Evolutionary conservation across 768 basidiomycete genomes (phyloP).

Genomic region (Macrolepiota dolichaula): DNA sequence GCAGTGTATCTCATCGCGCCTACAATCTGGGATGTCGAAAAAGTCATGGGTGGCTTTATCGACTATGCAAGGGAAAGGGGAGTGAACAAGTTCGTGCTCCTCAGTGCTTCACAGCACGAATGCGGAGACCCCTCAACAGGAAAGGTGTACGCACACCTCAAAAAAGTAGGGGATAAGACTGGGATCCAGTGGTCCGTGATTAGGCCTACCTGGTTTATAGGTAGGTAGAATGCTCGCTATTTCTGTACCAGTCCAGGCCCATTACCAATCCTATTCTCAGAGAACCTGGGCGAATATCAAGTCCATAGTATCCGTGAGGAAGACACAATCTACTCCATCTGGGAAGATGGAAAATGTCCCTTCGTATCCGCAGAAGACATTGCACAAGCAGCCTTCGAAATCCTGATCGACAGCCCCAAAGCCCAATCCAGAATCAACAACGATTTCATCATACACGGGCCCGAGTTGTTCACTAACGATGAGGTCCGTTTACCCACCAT

Average conservation of each 20-base stretch:
- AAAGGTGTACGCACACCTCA: conserved; percentile 31
- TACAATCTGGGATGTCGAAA: not conserved
- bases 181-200: conserved; percentile 31
- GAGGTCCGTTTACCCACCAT: conserved; percentile 20
- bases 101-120: conserved; percentile 20
- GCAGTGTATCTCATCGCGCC: conserved; percentile 30
- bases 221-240: conserved; percentile 21
- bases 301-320: conserved; percentile 19
- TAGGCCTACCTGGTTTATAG: conserved; percentile 36
- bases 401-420: conserved; percentile 16
- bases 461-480: conserved; percentile 26
- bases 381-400: conserved; percentile 27
- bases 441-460: conserved; percentile 33
- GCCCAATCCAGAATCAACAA: conserved; percentile 19
- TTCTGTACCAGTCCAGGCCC: too few relatives aligned
- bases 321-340: conserved; percentile 22
- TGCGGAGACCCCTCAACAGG: conserved; percentile 16
- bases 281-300: conserved; percentile 25
- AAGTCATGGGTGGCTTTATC: conserved; percentile 22
- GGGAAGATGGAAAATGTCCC: conserved; percentile 24
- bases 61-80: conserved; percentile 23
- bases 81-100: conserved; percentile 24
- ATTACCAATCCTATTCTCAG: conserved; percentile 13
- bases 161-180: conserved; percentile 19
- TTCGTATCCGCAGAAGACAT: conserved; percentile 31